Conservation (phyloP, 805 yeast genomes). For the Alloascoidea africana region DNA sequence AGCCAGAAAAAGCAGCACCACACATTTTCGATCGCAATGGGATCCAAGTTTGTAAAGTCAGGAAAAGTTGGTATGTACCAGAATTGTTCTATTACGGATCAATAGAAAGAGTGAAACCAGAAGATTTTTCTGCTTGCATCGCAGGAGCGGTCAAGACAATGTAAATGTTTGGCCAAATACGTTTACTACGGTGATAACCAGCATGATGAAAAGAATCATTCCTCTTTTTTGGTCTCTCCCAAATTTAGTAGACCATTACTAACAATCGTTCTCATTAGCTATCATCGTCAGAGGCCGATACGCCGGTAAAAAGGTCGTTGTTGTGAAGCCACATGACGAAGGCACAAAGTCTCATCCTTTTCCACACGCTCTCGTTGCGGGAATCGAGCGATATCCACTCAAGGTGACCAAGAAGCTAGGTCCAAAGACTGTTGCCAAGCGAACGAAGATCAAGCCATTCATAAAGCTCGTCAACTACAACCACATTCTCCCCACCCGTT, state of each 20-base stretch:
- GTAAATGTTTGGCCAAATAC: constrained; percentile 3
- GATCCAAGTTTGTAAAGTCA: constrained; percentile 92
- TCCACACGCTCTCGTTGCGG: constrained; percentile 99
- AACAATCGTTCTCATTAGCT: constrained; percentile 56
- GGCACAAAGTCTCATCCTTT: constrained; percentile 98
- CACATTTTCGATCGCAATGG: too few species aligned
- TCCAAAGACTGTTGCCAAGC: constrained; percentile 92
- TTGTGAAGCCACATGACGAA: constrained; percentile 95
- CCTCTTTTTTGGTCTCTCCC: neutral
- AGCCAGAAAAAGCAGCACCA: too few species aligned
- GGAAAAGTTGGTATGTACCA: constrained; percentile 97
- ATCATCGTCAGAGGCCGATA: constrained; percentile 99
- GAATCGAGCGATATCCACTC: constrained; percentile 96
- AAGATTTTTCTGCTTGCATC: too few species aligned
- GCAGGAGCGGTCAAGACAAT: too few species aligned
- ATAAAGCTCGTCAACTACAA: constrained; percentile 98
- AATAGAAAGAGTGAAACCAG: too few species aligned
- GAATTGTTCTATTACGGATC: too few species aligned
- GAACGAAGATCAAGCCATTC: constrained; percentile 97
- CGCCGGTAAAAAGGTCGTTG: constrained; percentile 99
- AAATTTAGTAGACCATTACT: constrained; percentile 18
- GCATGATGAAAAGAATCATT: neutral
- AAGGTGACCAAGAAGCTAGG: constrained; percentile 92
- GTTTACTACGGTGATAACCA: neutral
- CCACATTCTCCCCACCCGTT: constrained; percentile 99